phyloP scores from a whole-genome alignment of 2,329 filamentous ascomycete species.

The Juglanconis sp. region DNA sequence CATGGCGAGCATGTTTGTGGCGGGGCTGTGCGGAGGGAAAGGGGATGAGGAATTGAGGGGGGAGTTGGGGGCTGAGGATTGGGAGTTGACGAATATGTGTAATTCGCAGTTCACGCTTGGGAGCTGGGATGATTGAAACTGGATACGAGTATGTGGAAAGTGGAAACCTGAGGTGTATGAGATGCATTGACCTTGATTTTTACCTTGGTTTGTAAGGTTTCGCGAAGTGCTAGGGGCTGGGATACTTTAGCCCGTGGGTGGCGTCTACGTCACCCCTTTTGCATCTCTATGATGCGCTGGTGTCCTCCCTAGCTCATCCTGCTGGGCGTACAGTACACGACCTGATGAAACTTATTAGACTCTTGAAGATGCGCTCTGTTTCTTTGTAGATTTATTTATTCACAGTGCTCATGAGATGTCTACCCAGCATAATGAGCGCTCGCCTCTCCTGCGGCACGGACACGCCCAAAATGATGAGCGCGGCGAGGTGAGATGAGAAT shows the following conservation, averaged over 20 bases:
- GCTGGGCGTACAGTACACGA: not conserved
- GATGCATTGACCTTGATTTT: not conserved
- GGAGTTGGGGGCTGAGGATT: conserved; percentile 55
- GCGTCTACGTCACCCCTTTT: not conserved
- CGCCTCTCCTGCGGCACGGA: conserved; percentile 6
- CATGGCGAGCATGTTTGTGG: conserved; percentile 62
- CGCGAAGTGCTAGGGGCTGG: too few species aligned
- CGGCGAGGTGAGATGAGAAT: not conserved
- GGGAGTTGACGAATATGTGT: conserved; percentile 65
- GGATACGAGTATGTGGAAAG: too few species aligned
- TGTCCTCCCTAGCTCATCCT: not conserved
- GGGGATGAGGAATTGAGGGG: conserved; percentile 42
- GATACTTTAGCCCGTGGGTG: not conserved
- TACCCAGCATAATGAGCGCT: conserved; percentile 8
- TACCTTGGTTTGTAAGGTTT: too few species aligned
- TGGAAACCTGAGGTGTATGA: not conserved
- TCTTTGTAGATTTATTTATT: not conserved
- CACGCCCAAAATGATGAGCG: not conserved
- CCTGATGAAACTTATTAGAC: not conserved
- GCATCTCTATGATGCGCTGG: not conserved
- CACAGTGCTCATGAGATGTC: conserved; percentile 4
- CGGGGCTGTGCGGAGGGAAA: conserved; percentile 49
- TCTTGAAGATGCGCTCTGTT: not conserved
- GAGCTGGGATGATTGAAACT: conserved; percentile 23
- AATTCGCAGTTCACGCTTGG: conserved; percentile 59